These are phyloP conservation scores for Aspergillus sp. DNA, from an alignment of 2,329 filamentous ascomycete species.

Conservation along the genomic window DNA sequence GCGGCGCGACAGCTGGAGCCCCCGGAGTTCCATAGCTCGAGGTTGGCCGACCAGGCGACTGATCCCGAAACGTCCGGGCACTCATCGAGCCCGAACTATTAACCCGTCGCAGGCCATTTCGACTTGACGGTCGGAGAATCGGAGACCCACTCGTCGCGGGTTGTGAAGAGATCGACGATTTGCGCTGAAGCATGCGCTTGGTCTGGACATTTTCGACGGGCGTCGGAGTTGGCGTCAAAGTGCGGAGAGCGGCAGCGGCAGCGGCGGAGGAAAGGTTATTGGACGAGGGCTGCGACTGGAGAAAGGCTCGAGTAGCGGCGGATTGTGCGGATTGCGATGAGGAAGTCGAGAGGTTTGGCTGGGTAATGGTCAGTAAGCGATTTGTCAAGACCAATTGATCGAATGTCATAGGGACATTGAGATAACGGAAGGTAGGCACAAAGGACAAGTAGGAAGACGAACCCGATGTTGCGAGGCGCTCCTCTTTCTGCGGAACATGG, in stretches of 20 bases:
- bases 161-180: conserved; percentile 72
- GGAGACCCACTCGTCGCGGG: conserved; percentile 50
- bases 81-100: conserved; percentile 82
- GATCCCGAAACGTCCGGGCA: conserved; percentile 82
- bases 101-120: conserved; percentile 61
- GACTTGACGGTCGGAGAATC: conserved; percentile 45
- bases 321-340: conserved; percentile 76
- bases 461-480: conserved; percentile 48
- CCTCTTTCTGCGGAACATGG: conserved; percentile 49
- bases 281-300: conserved; percentile 67
- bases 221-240: conserved; percentile 76
- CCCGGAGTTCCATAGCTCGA: conserved; percentile 46
- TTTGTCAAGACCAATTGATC: conserved; percentile 3
- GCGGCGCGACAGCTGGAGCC: conserved; percentile 62
- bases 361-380: conserved; percentile 17
- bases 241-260: conserved; percentile 81
- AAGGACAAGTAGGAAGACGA: conserved; percentile 15
- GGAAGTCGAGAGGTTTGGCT: conserved; percentile 62
- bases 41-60: conserved; percentile 60
- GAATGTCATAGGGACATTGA: background rate
- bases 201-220: conserved; percentile 83
- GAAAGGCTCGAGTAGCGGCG: conserved; percentile 80
- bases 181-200: conserved; percentile 78
- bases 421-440: background rate
- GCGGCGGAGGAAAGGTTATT: conserved; percentile 79